Base-by-base conservation (phyloP, 1,139 yeast genomes). In the Diutina siamensis region DNA sequence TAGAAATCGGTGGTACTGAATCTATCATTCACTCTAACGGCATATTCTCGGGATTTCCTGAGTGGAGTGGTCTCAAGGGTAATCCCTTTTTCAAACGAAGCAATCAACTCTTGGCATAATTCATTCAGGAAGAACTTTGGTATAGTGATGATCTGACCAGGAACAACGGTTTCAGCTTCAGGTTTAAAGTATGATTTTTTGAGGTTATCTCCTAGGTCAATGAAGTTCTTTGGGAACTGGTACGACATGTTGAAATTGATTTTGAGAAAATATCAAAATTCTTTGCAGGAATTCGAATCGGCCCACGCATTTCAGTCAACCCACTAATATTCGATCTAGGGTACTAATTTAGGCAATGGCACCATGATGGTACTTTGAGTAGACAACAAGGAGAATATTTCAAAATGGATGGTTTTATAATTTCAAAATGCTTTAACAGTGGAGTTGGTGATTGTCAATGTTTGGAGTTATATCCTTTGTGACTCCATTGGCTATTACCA, bases 21-120 rank as follows among this genome's bases (percentile, higher is more conserved):
- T 22, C 86, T 58, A 52, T 78, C 85, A 52, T 80, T 80, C 36
- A 70, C 71, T 34, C 86, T 61, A 0, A 78, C 76, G 1, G 85
- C 85, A 52, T 78, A 79, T 18, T 68, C 74, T 51, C 65, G 74
- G 40, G 73, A 67, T 49, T 74, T 75, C 20, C 67, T 58, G 44
- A 71, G 51, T 0, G 77, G 77, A 0, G 81, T 76, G 0, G 78
- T 72, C 48, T 70, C 77, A 36, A 77, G 53, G 2, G 55, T 51
- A 33, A 69, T 53, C 3, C 57, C 53, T 5, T 33, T 20, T 44
- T 58, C 58, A 48, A 76, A 67, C 8, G 69, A 63, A 15, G 55
- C 52, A 35, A 76, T 66, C 41, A 78, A 57, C 45, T 69, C 72
- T 44, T 65, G 60, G 52, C 83, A 75, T 35, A 71, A 55, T 10